Conservation (phyloP, 768 basidiomycete genomes). For the Xanthoconium stramineum region DNA sequence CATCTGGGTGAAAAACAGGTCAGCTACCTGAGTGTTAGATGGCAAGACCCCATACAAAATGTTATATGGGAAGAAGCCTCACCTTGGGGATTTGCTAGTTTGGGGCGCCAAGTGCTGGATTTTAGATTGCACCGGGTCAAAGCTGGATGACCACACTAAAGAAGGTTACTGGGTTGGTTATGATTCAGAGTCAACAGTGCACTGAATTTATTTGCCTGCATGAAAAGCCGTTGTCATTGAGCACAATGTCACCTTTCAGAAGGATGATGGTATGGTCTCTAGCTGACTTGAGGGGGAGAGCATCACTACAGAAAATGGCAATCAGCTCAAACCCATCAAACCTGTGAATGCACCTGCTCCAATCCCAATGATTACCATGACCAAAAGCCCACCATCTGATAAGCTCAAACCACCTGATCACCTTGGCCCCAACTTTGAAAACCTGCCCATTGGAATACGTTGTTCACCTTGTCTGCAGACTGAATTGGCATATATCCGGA, state of each 20-base stretch:
- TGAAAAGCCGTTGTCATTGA: background rate
- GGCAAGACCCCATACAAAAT: conserved; percentile 11
- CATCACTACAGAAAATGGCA: background rate
- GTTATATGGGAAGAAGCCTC: conserved; percentile 17
- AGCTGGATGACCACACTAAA: conserved; percentile 25
- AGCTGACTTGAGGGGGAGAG: too few relatives aligned
- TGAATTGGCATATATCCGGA: too few relatives aligned
- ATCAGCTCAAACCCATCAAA: background rate
- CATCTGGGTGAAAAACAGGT: background rate
- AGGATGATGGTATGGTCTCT: too few relatives aligned
- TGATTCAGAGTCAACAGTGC: conserved; percentile 32
- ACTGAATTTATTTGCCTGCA: conserved; percentile 32
- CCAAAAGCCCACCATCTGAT: too few relatives aligned
- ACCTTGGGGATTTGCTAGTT: conserved; percentile 17
- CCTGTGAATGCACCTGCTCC: too few relatives aligned
- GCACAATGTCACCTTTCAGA: background rate
- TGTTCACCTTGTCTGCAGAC: too few relatives aligned
- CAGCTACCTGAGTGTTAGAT: background rate
- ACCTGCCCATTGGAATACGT: too few relatives aligned
- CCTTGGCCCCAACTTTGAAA: too few relatives aligned
- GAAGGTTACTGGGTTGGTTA: conserved; percentile 37
- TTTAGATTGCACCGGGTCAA: conserved; percentile 15
- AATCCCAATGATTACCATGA: too few relatives aligned
- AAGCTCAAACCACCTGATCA: too few relatives aligned
- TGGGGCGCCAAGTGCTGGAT: conserved; percentile 27